Conservation (phyloP, 495 filamentous ascomycete genomes). For the Neurospora cerealis region DNA sequence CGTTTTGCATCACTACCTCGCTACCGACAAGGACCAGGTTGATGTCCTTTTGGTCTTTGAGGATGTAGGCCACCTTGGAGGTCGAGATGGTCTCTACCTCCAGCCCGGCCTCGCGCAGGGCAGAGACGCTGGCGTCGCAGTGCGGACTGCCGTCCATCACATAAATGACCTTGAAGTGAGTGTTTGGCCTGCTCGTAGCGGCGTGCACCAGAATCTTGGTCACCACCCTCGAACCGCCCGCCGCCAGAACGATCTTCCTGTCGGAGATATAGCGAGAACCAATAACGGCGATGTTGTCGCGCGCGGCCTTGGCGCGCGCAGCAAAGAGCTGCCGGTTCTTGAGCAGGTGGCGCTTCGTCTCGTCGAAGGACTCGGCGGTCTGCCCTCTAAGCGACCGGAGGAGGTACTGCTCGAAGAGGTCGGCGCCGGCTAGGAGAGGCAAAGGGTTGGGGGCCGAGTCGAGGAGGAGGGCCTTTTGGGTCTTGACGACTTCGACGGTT, state of each 20-base stretch:
- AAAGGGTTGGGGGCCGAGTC: slow-evolving; percentile 73
- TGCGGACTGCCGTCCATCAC: slow-evolving; percentile 49
- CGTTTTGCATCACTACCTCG: slow-evolving; percentile 91
- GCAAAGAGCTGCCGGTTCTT: slow-evolving; percentile 80
- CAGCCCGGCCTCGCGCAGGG: slow-evolving; percentile 62
- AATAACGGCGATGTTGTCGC: slow-evolving; percentile 69
- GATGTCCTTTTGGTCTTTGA: slow-evolving; percentile 55
- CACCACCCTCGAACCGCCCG: slow-evolving; percentile 78
- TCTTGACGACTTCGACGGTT: slow-evolving; percentile 73
- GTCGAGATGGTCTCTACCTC: slow-evolving; percentile 72
- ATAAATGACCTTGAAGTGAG: slow-evolving; percentile 78
- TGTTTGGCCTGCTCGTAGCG: slow-evolving; percentile 43
- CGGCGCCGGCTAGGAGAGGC: slow-evolving; percentile 83
- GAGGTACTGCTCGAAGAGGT: slow-evolving; percentile 91
- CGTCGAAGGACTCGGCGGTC: slow-evolving; percentile 55
- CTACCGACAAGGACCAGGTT: slow-evolving; percentile 81
- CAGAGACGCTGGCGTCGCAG: slow-evolving; percentile 49
- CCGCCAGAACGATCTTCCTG: slow-evolving; percentile 70
- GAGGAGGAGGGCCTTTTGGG: slow-evolving; percentile 56
- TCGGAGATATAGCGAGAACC: slow-evolving; percentile 70
- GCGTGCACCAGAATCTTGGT: slow-evolving; percentile 64
- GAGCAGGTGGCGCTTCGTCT: slow-evolving; percentile 70
- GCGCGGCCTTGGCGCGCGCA: slow-evolving; percentile 70
- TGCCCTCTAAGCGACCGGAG: slow-evolving; percentile 47
- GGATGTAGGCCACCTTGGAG: slow-evolving; percentile 73